Base-by-base conservation (phyloP, 1,139 yeast genomes). In the Eremothecium gossypii region DNA sequence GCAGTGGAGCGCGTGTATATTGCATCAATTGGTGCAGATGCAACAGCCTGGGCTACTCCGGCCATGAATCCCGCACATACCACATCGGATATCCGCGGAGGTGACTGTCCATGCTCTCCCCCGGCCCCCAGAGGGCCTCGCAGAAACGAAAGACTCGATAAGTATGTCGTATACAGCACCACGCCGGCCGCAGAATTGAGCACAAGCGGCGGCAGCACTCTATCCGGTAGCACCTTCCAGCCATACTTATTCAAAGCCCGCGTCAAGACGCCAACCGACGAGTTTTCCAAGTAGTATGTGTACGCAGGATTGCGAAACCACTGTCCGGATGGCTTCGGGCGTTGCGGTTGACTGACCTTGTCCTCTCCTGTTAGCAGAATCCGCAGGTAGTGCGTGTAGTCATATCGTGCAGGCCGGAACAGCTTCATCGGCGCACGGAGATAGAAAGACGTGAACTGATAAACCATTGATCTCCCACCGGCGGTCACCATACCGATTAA, bases 1-100 rank as follows among this genome's bases (percentile, higher is more conserved):
- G 86, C 82, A 1, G 79, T 71, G 56, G 87, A 83, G 51, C 96
- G 70, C 1, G 95, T 77, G 54, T 83, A 84, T 7, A 89, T 79
- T 7, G 96, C 96, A 63, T 89, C 96, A 2, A 89, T 73, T 0
- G 97, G 97, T 1, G 96, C 94, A 1, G 96, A 95, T 1, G 87
- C 91, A n/a, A 85, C 65, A 12, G 95, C 83, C 54, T 91, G 96
- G 10, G 79, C 77, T 0, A 80, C 77, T 1, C 96, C 96, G 0
- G 96, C 96, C 0, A 84, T 52, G 45, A 80, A 78, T 0, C 97
- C 97, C 0, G 96, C 86, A 42, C 76, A 63, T 67, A 86, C 76
- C 0, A 93, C 78, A 54, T 83, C 87, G 44, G 57, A 50, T 7
- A 72, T 66, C 5, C 29, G 29, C 5, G 37, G 29, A 10, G 13